Evolutionary conservation across 148 eudicot genomes (phyloP), one percentile per base, ranked within the genome.

Genomic region (Heliamphora exappendiculata): DNA sequence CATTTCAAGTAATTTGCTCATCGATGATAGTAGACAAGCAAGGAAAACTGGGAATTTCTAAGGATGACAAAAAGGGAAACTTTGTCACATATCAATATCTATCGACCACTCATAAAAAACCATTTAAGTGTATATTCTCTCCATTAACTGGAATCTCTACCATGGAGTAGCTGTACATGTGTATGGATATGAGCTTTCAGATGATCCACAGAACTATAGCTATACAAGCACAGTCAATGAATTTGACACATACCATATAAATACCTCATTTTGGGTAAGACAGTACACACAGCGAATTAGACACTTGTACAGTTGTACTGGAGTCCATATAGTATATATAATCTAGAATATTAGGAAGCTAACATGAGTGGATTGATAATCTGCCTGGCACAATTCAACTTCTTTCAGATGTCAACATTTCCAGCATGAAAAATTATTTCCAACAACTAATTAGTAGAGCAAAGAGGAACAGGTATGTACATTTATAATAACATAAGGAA

Each of bases 371-470:
- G 58, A 72, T 53, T 41, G 19, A 53, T 19, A 49, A 19, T 72
- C 39, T 36, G 65, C 75, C 64, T 7, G 36, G 9, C 17, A 57
- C 16, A 19, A 54, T 58, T 72, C 44, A 72, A 14, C 42, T 20
- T 37, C 12, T 72, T 36, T 39, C 50, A 72, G 75, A 72, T 54
- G 44, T 72, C 64, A 36, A 28, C 22, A 55, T 54, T 22, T 39
- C 65, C 34, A 37, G 34, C 13, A 73, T 14, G 34, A 72, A 34
- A 5, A 54, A 26, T 8, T 26, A 24, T 39, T n/a, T 58, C 31
- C 47, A 57, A 57, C n/a, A 13, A 36, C 75, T 33, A 55, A 53
- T 55, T 73, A 26, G 4, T 17, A 22, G 20, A 22, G 36, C 22
- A 14, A 44, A 58, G 39, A 73, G 26, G 16, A 44, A 73, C 47